These are phyloP conservation scores for Petunia secreta DNA, from an alignment of 257 asterid genomes.

Conservation along the genomic window DNA sequence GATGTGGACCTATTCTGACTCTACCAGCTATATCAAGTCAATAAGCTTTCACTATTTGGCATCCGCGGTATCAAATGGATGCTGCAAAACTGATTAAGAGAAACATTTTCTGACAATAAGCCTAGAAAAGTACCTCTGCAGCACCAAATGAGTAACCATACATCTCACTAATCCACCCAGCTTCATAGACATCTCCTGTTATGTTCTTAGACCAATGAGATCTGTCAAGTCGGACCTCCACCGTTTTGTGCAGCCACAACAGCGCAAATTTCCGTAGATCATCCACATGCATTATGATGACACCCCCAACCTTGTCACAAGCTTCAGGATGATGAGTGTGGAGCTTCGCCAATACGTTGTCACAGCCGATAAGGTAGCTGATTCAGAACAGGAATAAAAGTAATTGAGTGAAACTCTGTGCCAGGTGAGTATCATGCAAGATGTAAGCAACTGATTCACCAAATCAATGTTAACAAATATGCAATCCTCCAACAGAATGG, in stretches of 20 bases:
- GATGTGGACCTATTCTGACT: too few species aligned
- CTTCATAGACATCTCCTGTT: constrained; percentile 90
- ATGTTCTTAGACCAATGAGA: constrained; percentile 85
- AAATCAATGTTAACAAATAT: neutral
- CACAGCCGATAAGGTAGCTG: constrained; percentile 96
- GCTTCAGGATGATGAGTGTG: constrained; percentile 88
- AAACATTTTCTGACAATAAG: neutral
- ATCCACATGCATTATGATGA: constrained; percentile 79
- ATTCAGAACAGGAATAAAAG: constrained; percentile 18
- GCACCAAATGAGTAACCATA: constrained; percentile 99
- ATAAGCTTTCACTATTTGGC: neutral
- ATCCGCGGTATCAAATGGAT: neutral
- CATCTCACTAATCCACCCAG: constrained; percentile 99
- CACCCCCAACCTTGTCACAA: constrained; percentile 97
- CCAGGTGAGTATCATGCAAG: neutral
- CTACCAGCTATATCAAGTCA: neutral
- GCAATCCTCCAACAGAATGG: neutral
- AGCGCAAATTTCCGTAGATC: constrained; percentile 80
- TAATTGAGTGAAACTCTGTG: neutral
- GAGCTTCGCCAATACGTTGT: constrained; percentile 84
- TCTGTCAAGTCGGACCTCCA: constrained; percentile 88
- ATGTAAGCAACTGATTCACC: neutral
- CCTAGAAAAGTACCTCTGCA: constrained; percentile 69
- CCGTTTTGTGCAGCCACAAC: constrained; percentile 94
- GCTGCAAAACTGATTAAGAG: neutral